Conservation (phyloP, 805 yeast genomes). For the Priceomyces melissophilus region DNA sequence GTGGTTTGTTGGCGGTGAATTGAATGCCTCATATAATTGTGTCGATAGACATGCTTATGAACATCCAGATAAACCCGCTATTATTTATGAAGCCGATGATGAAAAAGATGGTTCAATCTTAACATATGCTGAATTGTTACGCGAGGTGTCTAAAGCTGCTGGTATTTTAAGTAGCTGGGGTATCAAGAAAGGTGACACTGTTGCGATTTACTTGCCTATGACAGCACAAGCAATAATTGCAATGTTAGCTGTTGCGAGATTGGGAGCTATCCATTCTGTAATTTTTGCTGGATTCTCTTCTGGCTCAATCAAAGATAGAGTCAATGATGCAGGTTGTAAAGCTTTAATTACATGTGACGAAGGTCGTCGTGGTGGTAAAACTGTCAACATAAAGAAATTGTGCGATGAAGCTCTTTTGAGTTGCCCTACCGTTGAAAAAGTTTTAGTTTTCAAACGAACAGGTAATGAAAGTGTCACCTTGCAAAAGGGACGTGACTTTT, state of each 20-base stretch:
- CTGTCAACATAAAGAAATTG: conserved; percentile 74
- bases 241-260: conserved; percentile 70
- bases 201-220: conserved; percentile 86
- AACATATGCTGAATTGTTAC: conserved; percentile 69
- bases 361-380: conserved; percentile 79
- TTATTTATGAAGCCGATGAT: conserved; percentile 80
- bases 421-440: conserved; percentile 66
- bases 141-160: conserved; percentile 67
- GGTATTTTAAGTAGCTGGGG: conserved; percentile 66
- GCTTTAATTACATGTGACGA: conserved; percentile 79
- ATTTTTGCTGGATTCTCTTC: conserved; percentile 83
- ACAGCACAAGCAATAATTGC: conserved; percentile 75
- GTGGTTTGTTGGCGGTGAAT: conserved; percentile 78
- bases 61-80: conserved; percentile 69
- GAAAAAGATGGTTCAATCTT: conserved; percentile 58
- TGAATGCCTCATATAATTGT: conserved; percentile 78
- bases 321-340: conserved; percentile 67
- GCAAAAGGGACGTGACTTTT: conserved; percentile 59
- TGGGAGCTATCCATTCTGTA: conserved; percentile 84
- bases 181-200: conserved; percentile 77
- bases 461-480: conserved; percentile 53
- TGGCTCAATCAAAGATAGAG: conserved; percentile 67
- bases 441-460: conserved; percentile 72
- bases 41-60: conserved; percentile 77
- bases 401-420: conserved; percentile 73